Base-by-base conservation (phyloP, 2,329 filamentous ascomycete species). In the Ceratocystis papillata region DNA sequence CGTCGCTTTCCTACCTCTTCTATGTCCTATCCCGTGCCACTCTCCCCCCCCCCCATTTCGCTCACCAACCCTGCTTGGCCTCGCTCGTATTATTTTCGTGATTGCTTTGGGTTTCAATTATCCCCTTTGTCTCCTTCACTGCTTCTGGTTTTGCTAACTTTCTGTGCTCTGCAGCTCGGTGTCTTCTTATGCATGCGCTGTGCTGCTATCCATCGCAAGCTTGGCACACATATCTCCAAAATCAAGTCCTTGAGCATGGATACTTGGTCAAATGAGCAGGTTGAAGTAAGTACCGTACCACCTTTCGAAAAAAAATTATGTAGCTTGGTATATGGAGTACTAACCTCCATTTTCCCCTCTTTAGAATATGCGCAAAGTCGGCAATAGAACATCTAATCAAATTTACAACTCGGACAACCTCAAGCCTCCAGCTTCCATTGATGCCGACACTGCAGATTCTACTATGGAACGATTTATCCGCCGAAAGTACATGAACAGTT, bases 181-280 rank as follows among this genome's bases (percentile, higher is more conserved):
- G 85, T 97, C 70, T 99, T 99, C 75, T 81, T 99, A 63, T 99
- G 94, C 78, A 95, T 99, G 89, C 90, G 94, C 74, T 99, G 94
- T 80, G 94, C 92, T 65, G 84, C 91, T 65, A 83, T 97, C 73
- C 94, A 99, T 79, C 89, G 94, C 73, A 97, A 97, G 77, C 81
- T 99, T 73, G 94, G 94, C 69, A 97, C 94, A 50, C 94, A 99
- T 76, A 90, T 99, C 69, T 96, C 92, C 70, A 99, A 99, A 76
- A 91, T 99, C 79, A 99, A 99, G 77, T 97, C 92, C 46, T 77
- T 99, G 78, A 97, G 89, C 76, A 97, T 99, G 92, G 94, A 99
- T 77, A 94, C 88, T 71, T 99, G 94, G 94, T 86, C 89, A 62
- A 87, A 87, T 73, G 94, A 97, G 68, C 94, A 99, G 78, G 92